phyloP scores from a whole-genome alignment of 768 basidiomycete genomes.

The Tremella mesenterica region DNA sequence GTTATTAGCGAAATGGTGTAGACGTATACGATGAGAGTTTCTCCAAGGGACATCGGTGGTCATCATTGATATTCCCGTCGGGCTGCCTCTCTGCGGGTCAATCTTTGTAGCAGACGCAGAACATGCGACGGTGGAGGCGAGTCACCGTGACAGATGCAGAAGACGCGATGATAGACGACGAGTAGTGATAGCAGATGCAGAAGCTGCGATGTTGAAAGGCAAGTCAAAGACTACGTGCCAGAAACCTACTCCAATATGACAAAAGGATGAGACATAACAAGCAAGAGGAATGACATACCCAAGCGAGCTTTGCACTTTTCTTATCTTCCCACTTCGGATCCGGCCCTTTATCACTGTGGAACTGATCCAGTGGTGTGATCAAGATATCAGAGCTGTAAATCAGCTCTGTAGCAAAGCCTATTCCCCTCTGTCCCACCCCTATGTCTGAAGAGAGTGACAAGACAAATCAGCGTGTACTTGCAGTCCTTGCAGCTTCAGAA shows the following conservation, averaged over 20 bases:
- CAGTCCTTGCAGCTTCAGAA: neutral
- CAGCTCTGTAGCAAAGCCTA: neutral
- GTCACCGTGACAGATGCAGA: too few relatives aligned
- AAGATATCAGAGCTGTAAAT: constrained; percentile 40
- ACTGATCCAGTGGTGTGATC: constrained; percentile 43
- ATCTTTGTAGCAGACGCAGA: neutral
- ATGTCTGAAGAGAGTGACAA: too few relatives aligned
- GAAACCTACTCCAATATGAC: too few relatives aligned
- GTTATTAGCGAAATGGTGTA: constrained; percentile 38
- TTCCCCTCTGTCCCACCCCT: neutral
- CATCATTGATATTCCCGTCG: constrained; percentile 44
- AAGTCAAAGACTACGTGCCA: too few relatives aligned
- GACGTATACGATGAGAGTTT: constrained; percentile 37
- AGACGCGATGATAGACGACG: too few relatives aligned
- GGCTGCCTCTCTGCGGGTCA: constrained; percentile 31
- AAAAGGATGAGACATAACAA: too few relatives aligned
- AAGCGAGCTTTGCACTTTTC: constrained; percentile 27
- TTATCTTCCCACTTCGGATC: constrained; percentile 42
- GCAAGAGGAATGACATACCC: constrained; percentile 31
- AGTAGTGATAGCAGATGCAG: too few relatives aligned
- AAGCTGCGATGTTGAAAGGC: too few relatives aligned
- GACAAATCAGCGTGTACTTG: too few relatives aligned
- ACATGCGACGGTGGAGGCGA: too few relatives aligned
- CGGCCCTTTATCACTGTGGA: constrained; percentile 26
- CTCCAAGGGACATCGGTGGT: constrained; percentile 32